Evolutionary conservation across 257 asterid genomes (phyloP).

Genomic region (Echium plantagineum): DNA sequence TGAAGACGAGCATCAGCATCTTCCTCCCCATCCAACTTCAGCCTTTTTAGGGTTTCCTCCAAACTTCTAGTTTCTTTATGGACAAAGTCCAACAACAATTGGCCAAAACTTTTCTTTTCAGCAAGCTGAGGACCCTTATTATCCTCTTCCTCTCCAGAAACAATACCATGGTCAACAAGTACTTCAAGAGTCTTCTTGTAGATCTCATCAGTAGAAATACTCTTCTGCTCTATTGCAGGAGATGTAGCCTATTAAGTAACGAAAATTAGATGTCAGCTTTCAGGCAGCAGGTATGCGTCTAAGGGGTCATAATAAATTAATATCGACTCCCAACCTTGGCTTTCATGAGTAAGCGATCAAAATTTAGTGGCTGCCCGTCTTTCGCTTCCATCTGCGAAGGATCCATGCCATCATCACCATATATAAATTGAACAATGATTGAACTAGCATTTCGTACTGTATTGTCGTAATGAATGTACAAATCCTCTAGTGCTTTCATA

Average conservation of each 20-base stretch:
- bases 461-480: conserved; percentile 64
- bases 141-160: conserved; percentile 29
- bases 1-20: conserved; percentile 24
- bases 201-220: conserved; percentile 40
- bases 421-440: conserved; percentile 66
- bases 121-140: neutral
- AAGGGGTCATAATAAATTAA: neutral
- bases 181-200: conserved; percentile 25
- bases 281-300: neutral
- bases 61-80: conserved; percentile 25
- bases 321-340: conserved; percentile 46
- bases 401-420: conserved; percentile 98
- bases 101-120: conserved; percentile 35
- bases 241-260: conserved; percentile 69
- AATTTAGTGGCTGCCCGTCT: conserved; percentile 73
- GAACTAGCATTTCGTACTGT: conserved; percentile 89
- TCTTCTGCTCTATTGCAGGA: conserved; percentile 53
- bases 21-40: conserved; percentile 25
- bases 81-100: conserved; percentile 38
- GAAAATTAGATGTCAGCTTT: conserved; percentile 4
- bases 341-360: conserved; percentile 81
- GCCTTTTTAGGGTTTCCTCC: conserved; percentile 21
- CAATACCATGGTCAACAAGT: conserved; percentile 31
- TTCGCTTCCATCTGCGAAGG: conserved; percentile 95
- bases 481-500: conserved; percentile 88